phyloP scores from a whole-genome alignment of 169 alveolate species.

The Theileria sp. region DNA sequence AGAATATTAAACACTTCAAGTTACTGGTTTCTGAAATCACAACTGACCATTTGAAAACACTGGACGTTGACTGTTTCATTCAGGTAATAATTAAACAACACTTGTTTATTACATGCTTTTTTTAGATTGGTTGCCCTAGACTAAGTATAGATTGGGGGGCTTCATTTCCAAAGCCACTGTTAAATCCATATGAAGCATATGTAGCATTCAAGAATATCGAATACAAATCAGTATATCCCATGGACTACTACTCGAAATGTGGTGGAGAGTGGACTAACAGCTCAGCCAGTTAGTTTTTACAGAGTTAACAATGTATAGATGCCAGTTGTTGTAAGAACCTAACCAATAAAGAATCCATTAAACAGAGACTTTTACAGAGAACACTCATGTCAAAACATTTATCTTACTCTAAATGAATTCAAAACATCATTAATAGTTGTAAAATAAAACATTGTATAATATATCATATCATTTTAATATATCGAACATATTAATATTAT shows the following conservation, averaged over 20 bases:
- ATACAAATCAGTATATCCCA: slow-evolving; percentile 79
- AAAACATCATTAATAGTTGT: not conserved
- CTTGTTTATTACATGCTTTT: not conserved
- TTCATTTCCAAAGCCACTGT: slow-evolving; percentile 88
- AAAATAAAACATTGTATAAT: no score
- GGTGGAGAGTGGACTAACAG: slow-evolving; percentile 90
- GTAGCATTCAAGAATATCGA: slow-evolving; percentile 85
- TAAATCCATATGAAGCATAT: slow-evolving; percentile 96
- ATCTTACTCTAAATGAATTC: not conserved
- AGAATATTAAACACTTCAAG: slow-evolving; percentile 42
- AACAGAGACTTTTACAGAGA: slow-evolving; percentile 24
- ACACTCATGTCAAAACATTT: slow-evolving; percentile 1
- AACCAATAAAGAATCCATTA: slow-evolving; percentile 2
- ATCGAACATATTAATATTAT: not conserved
- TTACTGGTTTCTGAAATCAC: slow-evolving; percentile 73
- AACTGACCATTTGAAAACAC: slow-evolving; percentile 60
- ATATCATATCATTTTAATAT: no score
- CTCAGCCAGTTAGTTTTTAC: slow-evolving; percentile 43
- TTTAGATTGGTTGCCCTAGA: slow-evolving; percentile 97
- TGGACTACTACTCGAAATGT: slow-evolving; percentile 85
- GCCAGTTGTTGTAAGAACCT: slow-evolving; percentile 1
- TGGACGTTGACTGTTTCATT: slow-evolving; percentile 70
- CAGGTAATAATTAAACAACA: slow-evolving; percentile 14
- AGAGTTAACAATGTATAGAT: not conserved
- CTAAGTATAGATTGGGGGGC: slow-evolving; percentile 99